Conservation (phyloP, 139 green algal genomes). For the Chlorella sp. region DNA sequence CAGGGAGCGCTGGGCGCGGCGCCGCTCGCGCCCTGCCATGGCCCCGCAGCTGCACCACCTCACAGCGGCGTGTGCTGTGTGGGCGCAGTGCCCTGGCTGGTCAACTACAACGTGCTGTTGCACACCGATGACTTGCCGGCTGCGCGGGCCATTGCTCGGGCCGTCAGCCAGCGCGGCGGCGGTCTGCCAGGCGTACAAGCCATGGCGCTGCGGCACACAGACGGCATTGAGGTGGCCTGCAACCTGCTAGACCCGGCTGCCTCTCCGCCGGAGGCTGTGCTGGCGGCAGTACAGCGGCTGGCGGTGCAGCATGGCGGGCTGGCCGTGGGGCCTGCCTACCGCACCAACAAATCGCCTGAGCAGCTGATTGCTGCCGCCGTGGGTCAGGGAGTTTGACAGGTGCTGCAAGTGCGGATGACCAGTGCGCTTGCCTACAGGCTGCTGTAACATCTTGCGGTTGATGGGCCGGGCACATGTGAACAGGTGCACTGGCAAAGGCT, state of each 20-base stretch:
- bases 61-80: conserved; percentile 64
- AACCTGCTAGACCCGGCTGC: conserved; percentile 73
- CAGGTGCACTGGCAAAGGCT: not conserved
- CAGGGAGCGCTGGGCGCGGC: not conserved
- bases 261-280: conserved; percentile 21
- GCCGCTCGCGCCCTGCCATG: conserved; percentile 39
- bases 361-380: conserved; percentile 23
- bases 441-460: not conserved
- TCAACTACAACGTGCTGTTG: conserved; percentile 87
- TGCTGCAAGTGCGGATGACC: not conserved
- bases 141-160: conserved; percentile 56
- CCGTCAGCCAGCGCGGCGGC: conserved; percentile 76
- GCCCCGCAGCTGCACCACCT: conserved; percentile 26
- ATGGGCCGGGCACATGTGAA: not conserved
- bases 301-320: conserved; percentile 24
- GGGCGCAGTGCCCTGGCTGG: conserved; percentile 75
- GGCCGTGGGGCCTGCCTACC: conserved; percentile 33
- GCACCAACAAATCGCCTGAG: conserved; percentile 31
- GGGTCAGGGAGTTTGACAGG: not conserved
- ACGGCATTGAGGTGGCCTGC: conserved; percentile 81
- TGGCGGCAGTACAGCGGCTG: conserved; percentile 28
- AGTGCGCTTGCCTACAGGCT: not conserved
- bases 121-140: conserved; percentile 44
- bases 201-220: conserved; percentile 76
- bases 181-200: conserved; percentile 75